Percentiles rank a stretch among this genome's conserved stretches.
Evolutionary conservation across 768 basidiomycete species (phyloP).

Genomic region (Pisolithus tinctorius): DNA sequence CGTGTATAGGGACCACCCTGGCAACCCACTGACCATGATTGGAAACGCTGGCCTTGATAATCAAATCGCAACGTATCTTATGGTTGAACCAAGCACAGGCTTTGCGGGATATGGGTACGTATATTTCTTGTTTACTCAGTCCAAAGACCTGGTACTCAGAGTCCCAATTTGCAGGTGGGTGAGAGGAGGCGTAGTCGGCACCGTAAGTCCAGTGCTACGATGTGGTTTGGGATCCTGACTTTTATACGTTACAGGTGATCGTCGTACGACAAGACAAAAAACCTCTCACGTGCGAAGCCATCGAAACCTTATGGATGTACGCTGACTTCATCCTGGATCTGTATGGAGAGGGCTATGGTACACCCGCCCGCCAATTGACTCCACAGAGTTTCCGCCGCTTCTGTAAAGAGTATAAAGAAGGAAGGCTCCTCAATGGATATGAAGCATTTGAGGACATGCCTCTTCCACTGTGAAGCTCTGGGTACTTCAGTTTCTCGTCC

Average conservation of each 20-base stretch:
- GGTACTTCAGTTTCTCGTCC: no score
- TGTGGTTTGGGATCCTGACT: neutral
- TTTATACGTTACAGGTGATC: neutral
- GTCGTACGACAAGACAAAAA: neutral
- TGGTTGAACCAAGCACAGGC: conserved; percentile 12
- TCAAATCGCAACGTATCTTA: conserved; percentile 13
- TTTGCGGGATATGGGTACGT: conserved; percentile 10
- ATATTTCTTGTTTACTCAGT: neutral
- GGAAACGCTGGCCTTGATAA: conserved; percentile 9
- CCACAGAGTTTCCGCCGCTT: no score
- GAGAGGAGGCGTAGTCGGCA: neutral
- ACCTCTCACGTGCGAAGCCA: no score
- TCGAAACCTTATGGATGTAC: no score
- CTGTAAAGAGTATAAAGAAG: no score
- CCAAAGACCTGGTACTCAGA: neutral
- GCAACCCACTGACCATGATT: conserved; percentile 7
- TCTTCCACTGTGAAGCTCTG: no score
- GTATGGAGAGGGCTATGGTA: no score
- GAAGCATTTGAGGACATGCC: no score
- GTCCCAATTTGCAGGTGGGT: neutral
- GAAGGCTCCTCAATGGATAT: no score
- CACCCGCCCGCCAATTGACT: no score
- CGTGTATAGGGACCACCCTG: conserved; percentile 10
- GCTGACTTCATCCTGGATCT: no score
- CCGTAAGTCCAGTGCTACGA: neutral